These are phyloP conservation scores for Naegleria fowleri DNA, from an alignment of 208 protist genomes.

Conservation along the genomic window DNA sequence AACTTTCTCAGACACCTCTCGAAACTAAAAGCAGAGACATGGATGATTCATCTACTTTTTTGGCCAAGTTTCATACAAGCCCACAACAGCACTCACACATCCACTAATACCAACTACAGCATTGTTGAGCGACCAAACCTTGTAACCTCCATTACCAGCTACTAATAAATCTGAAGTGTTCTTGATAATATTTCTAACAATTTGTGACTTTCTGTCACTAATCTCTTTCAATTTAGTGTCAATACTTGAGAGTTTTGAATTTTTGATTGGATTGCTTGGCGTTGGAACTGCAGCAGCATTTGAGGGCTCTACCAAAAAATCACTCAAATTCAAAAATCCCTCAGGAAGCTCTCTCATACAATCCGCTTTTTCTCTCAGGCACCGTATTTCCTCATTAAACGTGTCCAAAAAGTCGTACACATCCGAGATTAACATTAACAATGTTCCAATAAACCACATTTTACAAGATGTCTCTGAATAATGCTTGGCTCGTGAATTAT, in stretches of 20 bases:
- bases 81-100: background rate
- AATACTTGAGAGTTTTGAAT: background rate
- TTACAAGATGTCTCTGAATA: background rate
- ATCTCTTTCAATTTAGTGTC: background rate
- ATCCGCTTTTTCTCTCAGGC: background rate
- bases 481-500: background rate
- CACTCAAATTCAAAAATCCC: background rate
- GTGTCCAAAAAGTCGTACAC: background rate
- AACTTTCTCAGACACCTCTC: no score
- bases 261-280: background rate
- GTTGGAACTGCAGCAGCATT: background rate
- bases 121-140: background rate
- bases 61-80: background rate
- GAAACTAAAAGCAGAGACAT: no score
- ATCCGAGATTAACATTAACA: background rate
- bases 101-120: background rate
- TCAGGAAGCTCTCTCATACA: background rate
- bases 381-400: background rate
- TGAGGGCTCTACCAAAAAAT: background rate
- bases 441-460: background rate
- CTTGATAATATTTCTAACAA: background rate
- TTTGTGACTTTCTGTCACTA: background rate
- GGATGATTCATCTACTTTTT: background rate
- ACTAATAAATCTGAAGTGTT: background rate
- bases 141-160: background rate